phyloP scores from a whole-genome alignment of 169 alveolate genomes.

The Babesia bigemina region DNA sequence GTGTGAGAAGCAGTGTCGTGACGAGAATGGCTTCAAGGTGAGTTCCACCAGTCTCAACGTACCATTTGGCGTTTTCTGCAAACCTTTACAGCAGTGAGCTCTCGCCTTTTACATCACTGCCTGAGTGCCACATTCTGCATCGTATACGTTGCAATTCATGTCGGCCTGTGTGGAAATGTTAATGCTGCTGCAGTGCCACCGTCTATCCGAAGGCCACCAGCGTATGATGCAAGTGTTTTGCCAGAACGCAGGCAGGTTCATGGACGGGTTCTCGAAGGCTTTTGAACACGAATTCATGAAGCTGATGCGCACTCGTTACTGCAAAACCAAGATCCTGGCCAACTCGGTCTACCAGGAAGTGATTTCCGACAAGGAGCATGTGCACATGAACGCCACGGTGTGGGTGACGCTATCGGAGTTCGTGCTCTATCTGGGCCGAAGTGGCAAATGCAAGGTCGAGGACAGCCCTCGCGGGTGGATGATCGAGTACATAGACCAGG shows the following conservation, averaged over 20 bases:
- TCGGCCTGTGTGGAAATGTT: too few relatives aligned
- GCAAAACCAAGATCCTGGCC: constrained; percentile 83
- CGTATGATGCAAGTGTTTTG: constrained; percentile 91
- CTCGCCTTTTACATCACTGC: too few relatives aligned
- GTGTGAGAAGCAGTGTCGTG: constrained; percentile 95
- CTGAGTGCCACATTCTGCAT: too few relatives aligned
- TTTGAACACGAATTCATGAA: constrained; percentile 90
- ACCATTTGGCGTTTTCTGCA: background rate
- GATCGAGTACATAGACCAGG: constrained; percentile 88
- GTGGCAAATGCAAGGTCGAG: constrained; percentile 89
- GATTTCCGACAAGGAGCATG: constrained; percentile 89
- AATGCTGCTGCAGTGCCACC: constrained; percentile 79
- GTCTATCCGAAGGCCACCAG: constrained; percentile 91
- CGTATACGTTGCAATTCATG: too few relatives aligned
- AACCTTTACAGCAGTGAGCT: too few relatives aligned
- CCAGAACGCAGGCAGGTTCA: constrained; percentile 86
- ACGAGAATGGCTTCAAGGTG: constrained; percentile 92
- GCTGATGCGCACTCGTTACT: constrained; percentile 85
- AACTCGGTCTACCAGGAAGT: constrained; percentile 88
- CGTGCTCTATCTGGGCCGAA: constrained; percentile 85
- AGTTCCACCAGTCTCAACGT: background rate
- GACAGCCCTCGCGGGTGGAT: constrained; percentile 92
- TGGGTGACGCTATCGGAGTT: constrained; percentile 92
- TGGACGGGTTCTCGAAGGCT: constrained; percentile 90
- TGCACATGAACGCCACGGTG: constrained; percentile 93